These are phyloP conservation scores for Penicillium occitanis DNA, from an alignment of 2,329 filamentous ascomycete species.

Conservation along the genomic window DNA sequence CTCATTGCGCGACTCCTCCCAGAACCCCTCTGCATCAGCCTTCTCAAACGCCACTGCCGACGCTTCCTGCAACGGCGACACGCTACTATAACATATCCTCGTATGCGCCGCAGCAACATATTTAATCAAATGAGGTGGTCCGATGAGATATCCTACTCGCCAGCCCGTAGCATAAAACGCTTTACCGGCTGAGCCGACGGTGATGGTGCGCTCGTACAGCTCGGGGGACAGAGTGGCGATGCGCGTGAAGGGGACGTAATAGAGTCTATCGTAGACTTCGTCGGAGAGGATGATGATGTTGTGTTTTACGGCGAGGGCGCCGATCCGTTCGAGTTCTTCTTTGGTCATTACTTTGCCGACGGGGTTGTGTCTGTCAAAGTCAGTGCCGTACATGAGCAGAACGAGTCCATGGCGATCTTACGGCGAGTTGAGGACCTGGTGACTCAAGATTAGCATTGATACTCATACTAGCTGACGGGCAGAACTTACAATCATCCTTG, in stretches of 20 bases:
- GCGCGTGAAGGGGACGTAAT: constrained; percentile 91
- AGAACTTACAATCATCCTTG: constrained; percentile 87
- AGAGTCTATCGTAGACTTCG: constrained; percentile 92
- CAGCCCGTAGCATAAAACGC: constrained; percentile 98
- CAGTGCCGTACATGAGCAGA: constrained; percentile 1
- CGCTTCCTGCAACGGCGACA: constrained; percentile 91
- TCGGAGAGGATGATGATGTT: constrained; percentile 91
- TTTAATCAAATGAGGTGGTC: constrained; percentile 82
- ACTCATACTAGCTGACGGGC: constrained; percentile 29
- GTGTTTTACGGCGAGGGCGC: constrained; percentile 84
- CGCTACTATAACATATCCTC: constrained; percentile 91
- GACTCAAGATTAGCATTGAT: background rate
- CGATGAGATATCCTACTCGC: constrained; percentile 94
- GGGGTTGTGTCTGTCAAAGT: constrained; percentile 70
- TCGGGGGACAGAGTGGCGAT: constrained; percentile 89
- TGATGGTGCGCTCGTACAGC: constrained; percentile 82
- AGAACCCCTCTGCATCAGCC: constrained; percentile 82
- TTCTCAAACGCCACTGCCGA: constrained; percentile 91
- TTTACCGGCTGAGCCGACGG: constrained; percentile 94
- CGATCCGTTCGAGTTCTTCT: constrained; percentile 79
- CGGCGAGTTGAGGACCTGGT: constrained; percentile 52
- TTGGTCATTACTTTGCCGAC: constrained; percentile 92
- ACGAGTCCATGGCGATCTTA: constrained; percentile 21
- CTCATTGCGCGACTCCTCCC: constrained; percentile 76
- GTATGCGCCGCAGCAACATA: constrained; percentile 92